Base-by-base conservation (phyloP, 2,329 filamentous ascomycete genomes). In the Diaporthe ampelina region DNA sequence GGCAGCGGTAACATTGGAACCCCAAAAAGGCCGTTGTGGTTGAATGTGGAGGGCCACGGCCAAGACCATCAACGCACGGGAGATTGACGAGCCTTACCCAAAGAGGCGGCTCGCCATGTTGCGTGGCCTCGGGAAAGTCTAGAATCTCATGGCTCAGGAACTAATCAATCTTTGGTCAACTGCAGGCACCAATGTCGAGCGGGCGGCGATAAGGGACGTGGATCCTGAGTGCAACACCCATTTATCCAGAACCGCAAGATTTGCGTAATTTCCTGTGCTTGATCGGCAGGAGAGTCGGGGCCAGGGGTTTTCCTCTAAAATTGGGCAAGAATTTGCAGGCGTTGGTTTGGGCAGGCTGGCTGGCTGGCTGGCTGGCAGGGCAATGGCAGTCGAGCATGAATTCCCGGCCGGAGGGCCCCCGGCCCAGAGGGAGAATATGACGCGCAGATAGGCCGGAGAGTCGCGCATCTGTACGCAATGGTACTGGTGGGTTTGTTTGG, bases 361-460 rank as follows among this genome's bases (percentile, higher is more conserved):
- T 5, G 35, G 35, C 35, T 5, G 35, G 35, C 35, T 2, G 35
- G 8, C 35, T 37, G 35, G 37, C 54, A 48, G 68, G 68, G 43
- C 24, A 48, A 70, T 57, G 68, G 52, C 54, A 70, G 68, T 48
- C 26, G 54, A 70, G 68, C 68, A 70, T 70, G 54, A 70, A 70
- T 57, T 40, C 57, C 43, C 32, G 32, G 35, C 21, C 52, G 68
- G 54, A 58, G 52, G 54, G 37, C 11, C 58, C 68, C 68, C 68
- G 48, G 52, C 52, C 35, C 35, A 59, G 35, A 48, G 52, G 54
- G 54, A 32, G 37, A 37, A 50, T 37, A 72, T 72, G 69, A 72
- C 48, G 69, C 56, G 68, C 68, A 54, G 61, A 21, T 48, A 63
- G 56, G 59, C 61, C 19, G 61, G 43, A 65, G 43, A 65, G 43